A percentile compares a stretch with the other conserved stretches of the same genome.
These are phyloP conservation scores for Erysimum pusillum DNA, from an alignment of 441 rosid species.

Conservation along the genomic window DNA sequence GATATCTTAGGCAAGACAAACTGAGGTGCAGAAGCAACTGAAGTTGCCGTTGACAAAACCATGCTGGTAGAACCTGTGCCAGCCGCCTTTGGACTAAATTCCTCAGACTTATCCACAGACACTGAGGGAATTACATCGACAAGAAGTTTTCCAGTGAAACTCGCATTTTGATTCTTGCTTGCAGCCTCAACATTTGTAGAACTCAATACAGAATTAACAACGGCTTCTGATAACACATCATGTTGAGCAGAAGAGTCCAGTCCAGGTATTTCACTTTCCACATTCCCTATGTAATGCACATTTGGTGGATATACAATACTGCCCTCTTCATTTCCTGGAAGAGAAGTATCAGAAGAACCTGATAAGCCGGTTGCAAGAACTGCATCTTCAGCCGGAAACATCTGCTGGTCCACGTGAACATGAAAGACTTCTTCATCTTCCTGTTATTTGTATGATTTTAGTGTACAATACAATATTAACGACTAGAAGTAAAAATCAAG, in stretches of 20 bases:
- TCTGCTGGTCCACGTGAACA: slow-evolving; percentile 49
- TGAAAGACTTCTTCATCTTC: slow-evolving; percentile 60
- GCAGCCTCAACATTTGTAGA: slow-evolving; percentile 72
- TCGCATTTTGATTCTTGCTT: slow-evolving; percentile 69
- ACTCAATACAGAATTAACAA: slow-evolving; percentile 67
- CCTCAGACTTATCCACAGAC: slow-evolving; percentile 88
- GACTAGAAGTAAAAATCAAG: slow-evolving; percentile 28
- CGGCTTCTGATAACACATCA: slow-evolving; percentile 65
- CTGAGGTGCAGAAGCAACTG: slow-evolving; percentile 59
- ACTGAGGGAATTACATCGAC: slow-evolving; percentile 65
- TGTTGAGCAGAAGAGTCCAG: slow-evolving; percentile 71
- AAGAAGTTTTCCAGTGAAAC: slow-evolving; percentile 61
- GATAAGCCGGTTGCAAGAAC: slow-evolving; percentile 53
- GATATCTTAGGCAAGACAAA: slow-evolving; percentile 88
- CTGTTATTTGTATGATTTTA: slow-evolving; percentile 53
- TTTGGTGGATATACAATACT: slow-evolving; percentile 53
- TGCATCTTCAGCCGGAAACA: slow-evolving; percentile 62
- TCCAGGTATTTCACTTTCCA: slow-evolving; percentile 90
- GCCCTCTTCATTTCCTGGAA: slow-evolving; percentile 56
- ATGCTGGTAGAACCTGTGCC: slow-evolving; percentile 59
- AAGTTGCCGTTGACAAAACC: slow-evolving; percentile 73
- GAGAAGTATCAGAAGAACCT: slow-evolving; percentile 57
- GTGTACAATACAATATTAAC: slow-evolving; percentile 39
- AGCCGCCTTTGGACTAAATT: slow-evolving; percentile 73
- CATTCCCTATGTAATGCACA: slow-evolving; percentile 54